These are phyloP conservation scores for Vaccinium vitisidaea DNA, from an alignment of 148 eudicot species.

Conservation along the genomic window DNA sequence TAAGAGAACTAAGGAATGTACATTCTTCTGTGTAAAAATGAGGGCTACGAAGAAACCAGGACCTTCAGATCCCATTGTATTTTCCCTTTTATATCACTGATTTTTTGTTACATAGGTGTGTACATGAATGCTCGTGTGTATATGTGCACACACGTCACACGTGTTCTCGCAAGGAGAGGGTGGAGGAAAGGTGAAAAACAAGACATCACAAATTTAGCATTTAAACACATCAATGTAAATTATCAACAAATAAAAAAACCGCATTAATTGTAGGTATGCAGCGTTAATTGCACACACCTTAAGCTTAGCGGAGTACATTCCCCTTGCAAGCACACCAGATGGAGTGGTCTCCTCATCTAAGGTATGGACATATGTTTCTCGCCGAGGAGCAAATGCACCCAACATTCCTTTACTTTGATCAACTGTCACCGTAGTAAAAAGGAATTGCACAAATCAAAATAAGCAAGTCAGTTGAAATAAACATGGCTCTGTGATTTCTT, in stretches of 20 bases:
- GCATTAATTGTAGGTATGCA: not conserved
- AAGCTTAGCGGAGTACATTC: constrained; percentile 53
- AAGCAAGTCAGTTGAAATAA: not conserved
- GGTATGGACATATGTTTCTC: constrained; percentile 46
- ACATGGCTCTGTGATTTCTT: not conserved
- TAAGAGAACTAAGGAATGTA: not conserved
- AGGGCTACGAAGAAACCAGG: not conserved
- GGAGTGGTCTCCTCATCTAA: constrained; percentile 68
- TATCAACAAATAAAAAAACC: not conserved
- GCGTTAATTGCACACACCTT: constrained; percentile 31
- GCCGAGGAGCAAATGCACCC: constrained; percentile 67
- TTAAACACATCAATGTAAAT: no score
- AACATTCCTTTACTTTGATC: constrained; percentile 61
- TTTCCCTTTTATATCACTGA: not conserved
- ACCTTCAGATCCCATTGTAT: not conserved
- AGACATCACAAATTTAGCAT: not conserved
- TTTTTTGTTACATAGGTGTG: not conserved
- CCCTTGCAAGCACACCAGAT: constrained; percentile 65
- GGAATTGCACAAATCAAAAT: constrained; percentile 9
- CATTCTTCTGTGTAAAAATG: not conserved
- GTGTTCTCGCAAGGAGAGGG: not conserved
- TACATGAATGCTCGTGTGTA: not conserved
- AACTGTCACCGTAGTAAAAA: constrained; percentile 34
- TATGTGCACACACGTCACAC: not conserved
- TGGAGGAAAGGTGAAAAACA: not conserved